phyloP scores from a whole-genome alignment of 2,329 filamentous ascomycete species.

The Chaetomium globosum region DNA sequence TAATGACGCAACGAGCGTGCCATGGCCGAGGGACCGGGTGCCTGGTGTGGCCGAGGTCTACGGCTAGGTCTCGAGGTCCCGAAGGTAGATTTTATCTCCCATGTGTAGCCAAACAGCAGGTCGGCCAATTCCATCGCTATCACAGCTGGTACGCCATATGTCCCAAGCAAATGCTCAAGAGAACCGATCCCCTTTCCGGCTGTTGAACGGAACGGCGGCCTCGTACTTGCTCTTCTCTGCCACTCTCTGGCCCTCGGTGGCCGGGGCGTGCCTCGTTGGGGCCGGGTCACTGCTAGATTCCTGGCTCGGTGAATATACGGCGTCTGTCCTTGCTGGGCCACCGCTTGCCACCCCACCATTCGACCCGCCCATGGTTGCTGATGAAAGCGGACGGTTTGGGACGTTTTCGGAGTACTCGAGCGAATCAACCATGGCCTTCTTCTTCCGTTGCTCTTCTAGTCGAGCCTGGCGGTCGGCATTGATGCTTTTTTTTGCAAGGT shows the following conservation, averaged over 20 bases:
- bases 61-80: neutral
- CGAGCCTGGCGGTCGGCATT: constrained; percentile 81
- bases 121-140: neutral
- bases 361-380: constrained; percentile 41
- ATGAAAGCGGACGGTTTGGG: constrained; percentile 35
- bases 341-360: constrained; percentile 45
- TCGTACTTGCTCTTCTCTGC: constrained; percentile 90
- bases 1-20: neutral
- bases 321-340: constrained; percentile 61
- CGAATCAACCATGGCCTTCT: constrained; percentile 62
- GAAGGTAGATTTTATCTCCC: neutral
- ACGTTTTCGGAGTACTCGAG: constrained; percentile 54
- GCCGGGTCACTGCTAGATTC: constrained; percentile 80
- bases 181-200: constrained; percentile 85
- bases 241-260: constrained; percentile 67
- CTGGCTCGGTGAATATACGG: constrained; percentile 65
- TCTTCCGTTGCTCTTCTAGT: constrained; percentile 66
- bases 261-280: constrained; percentile 77
- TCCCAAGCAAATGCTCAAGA: constrained; percentile 46
- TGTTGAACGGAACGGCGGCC: constrained; percentile 71
- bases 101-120: neutral
- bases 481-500: constrained; percentile 92
- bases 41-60: neutral
- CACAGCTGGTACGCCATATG: neutral
- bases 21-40: neutral